Evolutionary conservation across 805 yeast genomes (phyloP), one percentile per base, ranked within the genome.

Genomic region (Groenewaldozyma salmanticensis): DNA sequence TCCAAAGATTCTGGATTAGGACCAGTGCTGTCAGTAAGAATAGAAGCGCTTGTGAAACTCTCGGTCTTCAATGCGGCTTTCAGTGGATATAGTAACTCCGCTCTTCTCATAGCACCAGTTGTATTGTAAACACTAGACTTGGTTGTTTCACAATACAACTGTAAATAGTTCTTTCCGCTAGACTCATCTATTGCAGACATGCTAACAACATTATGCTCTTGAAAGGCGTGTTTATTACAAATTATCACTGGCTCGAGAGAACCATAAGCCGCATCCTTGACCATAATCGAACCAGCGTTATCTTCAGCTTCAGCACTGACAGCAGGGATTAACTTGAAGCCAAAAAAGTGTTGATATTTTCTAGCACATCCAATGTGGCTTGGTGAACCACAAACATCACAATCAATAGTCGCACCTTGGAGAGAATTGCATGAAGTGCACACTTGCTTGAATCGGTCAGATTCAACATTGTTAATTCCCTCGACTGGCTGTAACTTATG

Each of bases 291-390:
- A 22, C 43, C 42, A n/a, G 7, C 52, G 55, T 15, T 52, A 52
- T 31, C 42, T 37, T 24, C 42, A 38, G 18, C 31, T 13, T 21
- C 15, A 4, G 11, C 35, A 13, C n/a, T n/a, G 21, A 27, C 7
- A 6, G 43, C 54, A 4, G 76, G 48, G 33, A 36, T 43, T 9
- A 61, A 33, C 35, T 62, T 65, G 50, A 82, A 80, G 2, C 88
- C 90, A 36, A 77, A 46, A 42, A 58, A 57, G 49, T 62, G 67
- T n/a, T 64, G 64, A 0, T 63, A 54, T 4, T 65, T 54, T 40
- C 71, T 74, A 11, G 79, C 79, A 64, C 86, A 81, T 0, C 78
- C 78, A 1, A 72, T 64, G 57, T 79, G 84, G 27, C 61, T 40
- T 11, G 50, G 42, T 36, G 51, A 55, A 2, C 59, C 48, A 52